Conservation (phyloP, 495 filamentous ascomycete species). For the Daldinia decipiens region DNA sequence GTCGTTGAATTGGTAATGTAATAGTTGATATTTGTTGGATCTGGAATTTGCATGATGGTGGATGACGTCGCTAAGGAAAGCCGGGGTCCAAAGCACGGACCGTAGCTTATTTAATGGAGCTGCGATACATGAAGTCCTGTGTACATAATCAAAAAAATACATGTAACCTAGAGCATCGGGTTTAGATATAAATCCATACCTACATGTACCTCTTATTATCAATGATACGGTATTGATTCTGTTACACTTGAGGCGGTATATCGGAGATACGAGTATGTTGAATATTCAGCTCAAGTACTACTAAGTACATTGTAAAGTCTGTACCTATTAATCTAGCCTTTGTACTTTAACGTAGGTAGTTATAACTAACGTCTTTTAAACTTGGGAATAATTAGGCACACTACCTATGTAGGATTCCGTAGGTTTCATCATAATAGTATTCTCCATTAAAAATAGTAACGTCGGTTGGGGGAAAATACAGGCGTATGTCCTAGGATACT, state of each 20-base stretch:
- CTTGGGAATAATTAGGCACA: too few relatives aligned
- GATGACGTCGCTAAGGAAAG: conserved; percentile 35
- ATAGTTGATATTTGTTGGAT: not conserved
- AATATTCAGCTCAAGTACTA: too few relatives aligned
- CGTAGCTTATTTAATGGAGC: conserved; percentile 32
- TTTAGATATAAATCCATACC: not conserved
- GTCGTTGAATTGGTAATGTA: not conserved
- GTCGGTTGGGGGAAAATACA: not conserved
- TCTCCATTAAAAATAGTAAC: too few relatives aligned
- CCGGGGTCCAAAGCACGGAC: conserved; percentile 23
- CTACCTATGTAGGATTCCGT: too few relatives aligned
- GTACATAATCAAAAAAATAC: too few relatives aligned
- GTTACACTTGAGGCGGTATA: too few relatives aligned
- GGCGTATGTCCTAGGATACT: not conserved
- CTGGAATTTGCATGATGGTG: conserved; percentile 27
- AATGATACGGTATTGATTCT: not conserved
- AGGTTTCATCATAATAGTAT: too few relatives aligned
- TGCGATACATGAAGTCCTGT: not conserved
- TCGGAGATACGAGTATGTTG: too few relatives aligned
- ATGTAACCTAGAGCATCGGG: not conserved
- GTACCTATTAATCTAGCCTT: too few relatives aligned
- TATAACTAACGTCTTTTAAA: too few relatives aligned
- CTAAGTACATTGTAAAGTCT: too few relatives aligned
- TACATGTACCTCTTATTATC: not conserved
- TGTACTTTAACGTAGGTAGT: too few relatives aligned